Base-by-base conservation (phyloP, 1,139 yeast genomes). In the Suhomyces ambrosiae region DNA sequence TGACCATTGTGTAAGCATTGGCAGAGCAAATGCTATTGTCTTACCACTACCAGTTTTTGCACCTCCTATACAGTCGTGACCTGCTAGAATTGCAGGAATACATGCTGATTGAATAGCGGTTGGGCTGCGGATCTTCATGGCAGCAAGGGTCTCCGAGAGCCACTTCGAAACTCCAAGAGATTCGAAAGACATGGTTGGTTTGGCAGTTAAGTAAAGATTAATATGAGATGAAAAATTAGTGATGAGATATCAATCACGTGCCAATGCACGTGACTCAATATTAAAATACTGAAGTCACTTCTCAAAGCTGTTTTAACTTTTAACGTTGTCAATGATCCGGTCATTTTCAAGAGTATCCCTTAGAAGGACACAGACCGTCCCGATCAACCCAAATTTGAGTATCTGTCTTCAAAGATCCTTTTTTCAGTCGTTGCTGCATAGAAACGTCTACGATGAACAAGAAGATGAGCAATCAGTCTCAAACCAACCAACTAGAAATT, bases 1-100 rank as follows among this genome's bases (percentile, higher is more conserved):
- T 0, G 97, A 86, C 97, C 98, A 92, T 53, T 82, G 76, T 1
- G 95, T 81, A 39, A 92, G 68, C 89, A 92, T 92, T 1, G 98
- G 98, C 16, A 90, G 94, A 1, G 95, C 97, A 73, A 92, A 92
- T 0, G 98, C 96, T 23, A 94, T 83, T 3, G 99, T 92, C 58
- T 92, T 92, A 76, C 99, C 99, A 22, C 95, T 84, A 65, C 99
- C 99, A 0, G 99, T 92, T 61, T 86, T 86, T 29, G 99, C 98
- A 25, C 98, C 98, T 35, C 98, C 99, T 34, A 92, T 92, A 60
- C 97, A 90, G 60, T 90, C 96, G 49, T 82, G 78, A 7, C 95
- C 97, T 24, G 70, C 71, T 30, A 92, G 60, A 43, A 92, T 86
- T 42, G 84, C 78, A 0, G 97, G 97, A 33, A 92, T 92, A 58